A percentile compares a stretch with the other conserved stretches of the same genome.
Conservation (phyloP, 257 asterid species). For the Oldenlandia corymbosa region DNA sequence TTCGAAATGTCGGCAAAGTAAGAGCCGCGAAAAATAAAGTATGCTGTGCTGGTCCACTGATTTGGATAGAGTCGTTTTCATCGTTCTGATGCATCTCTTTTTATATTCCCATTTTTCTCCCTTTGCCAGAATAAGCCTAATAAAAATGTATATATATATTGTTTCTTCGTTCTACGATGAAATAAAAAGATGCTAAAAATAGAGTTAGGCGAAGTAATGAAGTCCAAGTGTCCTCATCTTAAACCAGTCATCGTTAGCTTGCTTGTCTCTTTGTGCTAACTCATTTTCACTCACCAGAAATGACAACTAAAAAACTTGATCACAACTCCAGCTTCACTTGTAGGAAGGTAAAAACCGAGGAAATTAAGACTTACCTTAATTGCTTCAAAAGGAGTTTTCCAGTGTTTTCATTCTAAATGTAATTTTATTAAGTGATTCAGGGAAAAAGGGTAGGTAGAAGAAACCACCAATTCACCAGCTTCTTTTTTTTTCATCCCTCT, state of each 20-base stretch:
- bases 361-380: not conserved
- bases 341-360: not conserved
- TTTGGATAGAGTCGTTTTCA: conserved; percentile 2
- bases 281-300: conserved; percentile 12
- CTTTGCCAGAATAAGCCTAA: too few relatives aligned
- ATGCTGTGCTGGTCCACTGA: conserved; percentile 10
- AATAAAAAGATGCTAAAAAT: too few relatives aligned
- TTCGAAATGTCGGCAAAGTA: conserved; percentile 11
- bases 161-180: not conserved
- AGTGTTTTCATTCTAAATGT: too few relatives aligned
- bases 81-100: not conserved
- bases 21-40: not conserved
- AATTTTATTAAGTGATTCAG: too few relatives aligned
- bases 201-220: not conserved
- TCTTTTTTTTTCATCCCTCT: too few relatives aligned
- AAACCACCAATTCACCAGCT: not conserved
- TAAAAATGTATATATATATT: too few relatives aligned
- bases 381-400: not conserved
- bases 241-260: not conserved
- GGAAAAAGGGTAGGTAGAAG: too few relatives aligned
- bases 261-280: not conserved
- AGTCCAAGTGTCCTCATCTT: conserved; percentile 2
- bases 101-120: too few relatives aligned
- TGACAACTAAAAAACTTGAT: not conserved
- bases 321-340: not conserved